Base-by-base conservation (phyloP, 2,329 filamentous ascomycete species). In the Diaporthe batatas region DNA sequence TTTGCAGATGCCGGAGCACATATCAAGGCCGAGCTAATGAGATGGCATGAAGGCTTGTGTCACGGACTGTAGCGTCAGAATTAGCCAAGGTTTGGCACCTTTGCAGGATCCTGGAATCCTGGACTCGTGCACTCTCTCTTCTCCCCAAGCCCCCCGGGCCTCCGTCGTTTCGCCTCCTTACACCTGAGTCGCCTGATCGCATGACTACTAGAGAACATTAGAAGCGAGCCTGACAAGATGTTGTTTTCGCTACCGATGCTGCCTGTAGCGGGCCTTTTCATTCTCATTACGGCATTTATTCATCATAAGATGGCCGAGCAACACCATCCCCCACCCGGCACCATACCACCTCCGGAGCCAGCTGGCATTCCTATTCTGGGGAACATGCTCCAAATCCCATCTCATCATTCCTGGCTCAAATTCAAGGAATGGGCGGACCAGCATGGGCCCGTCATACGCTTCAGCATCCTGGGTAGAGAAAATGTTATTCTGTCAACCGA, bases 381-480 rank as follows among this genome's bases (percentile, higher is more conserved):
- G 21, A 58, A 58, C 32, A 58, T 58, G 54, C 32, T 58, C 21
- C 54, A 58, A 8, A 39, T 58, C 21, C 54, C 54, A 21, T 32
- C 54, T 58, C 54, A 58, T 2, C 54, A 58, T 58, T 58, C 54
- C 32, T 58, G 54, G 54, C 23, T 58, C 32, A 58, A 58, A 23
- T 58, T 58, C 32, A 58, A 58, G 32, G 54, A 58, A 23, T 58
- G 54, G 54, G 54, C 54, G 21, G 54, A 58, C 32, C 54, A 39
- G 32, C 39, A 58, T 58, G 54, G 54, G 5, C 54, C 12, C 21
- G 36, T 58, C 32, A 39, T 36, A 58, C 54, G 54, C 11, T 58
- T 58, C 54, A 58, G 32, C 32, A 39, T 58, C 32, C 21, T 58
- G 32, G 54, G 32, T 34, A 39, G 54, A 16, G 54, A 39, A 58